These are phyloP conservation scores for Penicillium fimorum DNA, from an alignment of 495 filamentous ascomycete species.

Conservation along the genomic window DNA sequence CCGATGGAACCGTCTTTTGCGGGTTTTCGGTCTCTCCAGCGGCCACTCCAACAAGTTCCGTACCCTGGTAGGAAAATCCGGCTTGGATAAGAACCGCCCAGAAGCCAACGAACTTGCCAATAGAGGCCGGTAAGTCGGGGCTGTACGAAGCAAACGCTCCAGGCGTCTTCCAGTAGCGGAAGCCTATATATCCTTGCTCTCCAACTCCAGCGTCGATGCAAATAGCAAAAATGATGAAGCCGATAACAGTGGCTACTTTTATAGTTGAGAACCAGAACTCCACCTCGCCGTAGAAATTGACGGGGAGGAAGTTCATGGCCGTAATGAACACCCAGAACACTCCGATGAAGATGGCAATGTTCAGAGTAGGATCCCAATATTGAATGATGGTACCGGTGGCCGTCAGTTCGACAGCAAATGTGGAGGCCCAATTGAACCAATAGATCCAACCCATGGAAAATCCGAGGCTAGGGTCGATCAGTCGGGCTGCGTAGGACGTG, in stretches of 20 bases:
- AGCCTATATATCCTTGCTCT: slow-evolving; percentile 54
- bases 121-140: slow-evolving; percentile 56
- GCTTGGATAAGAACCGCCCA: slow-evolving; percentile 48
- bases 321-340: slow-evolving; percentile 66
- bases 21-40: slow-evolving; percentile 68
- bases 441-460: slow-evolving; percentile 76
- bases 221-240: slow-evolving; percentile 59
- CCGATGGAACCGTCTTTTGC: slow-evolving; percentile 57
- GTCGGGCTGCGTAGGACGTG: slow-evolving; percentile 65
- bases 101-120: slow-evolving; percentile 42
- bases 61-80: slow-evolving; percentile 64
- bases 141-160: slow-evolving; percentile 60
- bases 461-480: slow-evolving; percentile 65
- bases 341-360: slow-evolving; percentile 63
- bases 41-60: slow-evolving; percentile 65
- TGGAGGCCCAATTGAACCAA: slow-evolving; percentile 57
- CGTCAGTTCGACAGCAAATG: slow-evolving; percentile 65
- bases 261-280: slow-evolving; percentile 60
- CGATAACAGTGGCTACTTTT: slow-evolving; percentile 59
- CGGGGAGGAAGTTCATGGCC: slow-evolving; percentile 57
- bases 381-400: slow-evolving; percentile 66
- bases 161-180: slow-evolving; percentile 59
- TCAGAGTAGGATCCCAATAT: slow-evolving; percentile 61
- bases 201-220: slow-evolving; percentile 59
- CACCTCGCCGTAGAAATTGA: slow-evolving; percentile 53